Percentiles rank a stretch among this genome's conserved stretches.
Evolutionary conservation across 1,284 basidiomycete genomes (phyloP).

Genomic region (Austropuccinia psidii): DNA sequence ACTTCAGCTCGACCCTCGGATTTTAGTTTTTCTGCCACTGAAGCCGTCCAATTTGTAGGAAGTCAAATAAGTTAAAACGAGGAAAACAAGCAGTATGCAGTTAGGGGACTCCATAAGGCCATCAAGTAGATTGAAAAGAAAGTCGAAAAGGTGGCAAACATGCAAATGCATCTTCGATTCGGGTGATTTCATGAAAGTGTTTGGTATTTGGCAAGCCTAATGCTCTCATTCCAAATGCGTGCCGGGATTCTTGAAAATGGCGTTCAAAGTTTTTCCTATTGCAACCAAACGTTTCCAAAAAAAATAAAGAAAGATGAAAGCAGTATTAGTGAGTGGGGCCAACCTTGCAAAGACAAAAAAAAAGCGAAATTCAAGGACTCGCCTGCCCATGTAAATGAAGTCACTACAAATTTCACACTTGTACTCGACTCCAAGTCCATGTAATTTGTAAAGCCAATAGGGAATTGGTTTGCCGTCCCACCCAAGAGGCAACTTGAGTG

Average conservation of each 20-base stretch:
- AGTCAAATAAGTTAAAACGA: background rate
- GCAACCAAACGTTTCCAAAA: background rate
- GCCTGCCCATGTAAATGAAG: slow-evolving; percentile 59
- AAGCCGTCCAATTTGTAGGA: background rate
- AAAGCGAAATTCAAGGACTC: slow-evolving; percentile 40
- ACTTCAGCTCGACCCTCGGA: slow-evolving; percentile 85
- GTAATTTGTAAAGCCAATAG: slow-evolving; percentile 97
- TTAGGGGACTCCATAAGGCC: background rate
- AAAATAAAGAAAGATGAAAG: slow-evolving; percentile 35
- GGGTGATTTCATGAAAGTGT: slow-evolving; percentile 97
- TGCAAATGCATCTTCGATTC: slow-evolving; percentile 89
- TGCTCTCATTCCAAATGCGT: slow-evolving; percentile 97
- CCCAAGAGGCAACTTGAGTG: slow-evolving; percentile 88
- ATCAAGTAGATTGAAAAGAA: background rate
- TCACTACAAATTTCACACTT: slow-evolving; percentile 91
- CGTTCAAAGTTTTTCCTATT: slow-evolving; percentile 83
- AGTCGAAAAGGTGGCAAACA: slow-evolving; percentile 54
- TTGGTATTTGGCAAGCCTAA: slow-evolving; percentile 95
- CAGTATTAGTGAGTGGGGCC: background rate
- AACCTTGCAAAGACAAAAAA: background rate
- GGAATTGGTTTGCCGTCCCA: slow-evolving; percentile 99
- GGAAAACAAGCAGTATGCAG: background rate
- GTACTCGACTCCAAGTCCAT: slow-evolving; percentile 94
- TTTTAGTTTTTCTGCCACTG: slow-evolving; percentile 92
- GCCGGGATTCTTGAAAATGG: slow-evolving; percentile 87